Conservation (phyloP, 331 rosid genomes). For the Dryas integrifolia region DNA sequence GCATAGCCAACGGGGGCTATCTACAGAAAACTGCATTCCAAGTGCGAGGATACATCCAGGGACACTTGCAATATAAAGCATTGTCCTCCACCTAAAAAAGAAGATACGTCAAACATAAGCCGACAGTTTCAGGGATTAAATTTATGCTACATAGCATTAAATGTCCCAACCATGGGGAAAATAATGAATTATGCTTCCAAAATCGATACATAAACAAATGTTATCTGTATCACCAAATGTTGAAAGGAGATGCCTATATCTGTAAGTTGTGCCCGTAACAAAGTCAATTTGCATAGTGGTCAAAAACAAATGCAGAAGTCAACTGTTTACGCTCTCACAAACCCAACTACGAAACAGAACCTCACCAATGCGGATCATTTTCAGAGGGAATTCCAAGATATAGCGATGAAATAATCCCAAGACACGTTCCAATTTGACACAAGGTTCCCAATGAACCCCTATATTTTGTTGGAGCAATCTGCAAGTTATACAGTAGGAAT, state of each 20-base stretch:
- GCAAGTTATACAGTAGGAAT: slow-evolving; percentile 18
- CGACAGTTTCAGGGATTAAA: not conserved
- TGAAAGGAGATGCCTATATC: not conserved
- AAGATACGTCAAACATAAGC: not conserved
- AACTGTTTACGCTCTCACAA: not conserved
- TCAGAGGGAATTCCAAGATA: slow-evolving; percentile 74
- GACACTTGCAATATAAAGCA: slow-evolving; percentile 76
- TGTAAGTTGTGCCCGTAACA: not conserved
- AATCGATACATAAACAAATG: not conserved
- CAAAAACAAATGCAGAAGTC: too few relatives aligned
- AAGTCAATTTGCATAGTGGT: too few relatives aligned
- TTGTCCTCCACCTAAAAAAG: slow-evolving; percentile 84
- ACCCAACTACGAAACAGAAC: slow-evolving; percentile 17
- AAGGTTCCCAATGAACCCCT: slow-evolving; percentile 83
- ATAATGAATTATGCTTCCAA: not conserved
- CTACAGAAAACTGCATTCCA: slow-evolving; percentile 89
- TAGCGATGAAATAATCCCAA: slow-evolving; percentile 75
- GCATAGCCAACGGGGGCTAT: slow-evolving; percentile 95
- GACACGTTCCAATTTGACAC: slow-evolving; percentile 86
- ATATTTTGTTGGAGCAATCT: slow-evolving; percentile 88
- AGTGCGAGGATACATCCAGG: slow-evolving; percentile 69
- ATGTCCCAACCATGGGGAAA: slow-evolving; percentile 9
- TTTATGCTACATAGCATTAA: slow-evolving; percentile 1
- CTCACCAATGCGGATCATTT: slow-evolving; percentile 78
- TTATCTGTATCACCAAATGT: not conserved